Base-by-base conservation (phyloP, 2,329 filamentous ascomycete species). In the Fusarium sp. region DNA sequence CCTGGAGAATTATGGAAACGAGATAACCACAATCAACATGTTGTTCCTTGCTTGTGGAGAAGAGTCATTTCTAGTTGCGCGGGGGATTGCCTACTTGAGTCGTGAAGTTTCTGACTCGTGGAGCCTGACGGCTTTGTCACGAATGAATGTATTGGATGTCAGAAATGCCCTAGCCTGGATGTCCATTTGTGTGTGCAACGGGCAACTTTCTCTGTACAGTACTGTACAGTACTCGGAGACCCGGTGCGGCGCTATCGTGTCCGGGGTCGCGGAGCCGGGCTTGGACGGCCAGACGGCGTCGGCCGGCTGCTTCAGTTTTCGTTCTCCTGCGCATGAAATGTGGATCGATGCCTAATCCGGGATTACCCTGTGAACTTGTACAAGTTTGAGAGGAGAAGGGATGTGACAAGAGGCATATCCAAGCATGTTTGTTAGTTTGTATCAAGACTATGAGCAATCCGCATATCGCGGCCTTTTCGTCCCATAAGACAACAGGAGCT, bases 221-320 rank as follows among this genome's bases (percentile, higher is more conserved):
- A 38, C 18, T 38, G 34, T 38, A 38, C 32, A 51, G 57, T 56
- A 65, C 18, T 52, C 68, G 68, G 63, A 59, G 68, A 58, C 55
- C 49, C 63, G 56, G 63, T 54, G 56, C 63, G 44, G 44, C 49
- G 55, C 27, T 50, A 66, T 66, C 49, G 38, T 42, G 44, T 34
- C 40, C 63, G 56, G 49, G 49, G 43, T 51, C 55, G 63, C 49
- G 63, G 63, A 27, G 56, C 58, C 68, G 68, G 68, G 46, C 68
- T 71, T 69, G 59, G 56, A 64, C 68, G 63, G 63, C 54, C 65
- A 55, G 56, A 64, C 68, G 63, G 63, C 54, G 58, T 55, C 54
- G 58, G 43, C 54, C 20, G 50, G 59, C 42, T 43, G 50, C 58
- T 67, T 71, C 38, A 53, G 45, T 44, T 55, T 54, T 59, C 16